Evolutionary conservation across 345 rosid species (phyloP), one percentile per base, ranked within the genome.

Genomic region (Eucalyptus globulus): DNA sequence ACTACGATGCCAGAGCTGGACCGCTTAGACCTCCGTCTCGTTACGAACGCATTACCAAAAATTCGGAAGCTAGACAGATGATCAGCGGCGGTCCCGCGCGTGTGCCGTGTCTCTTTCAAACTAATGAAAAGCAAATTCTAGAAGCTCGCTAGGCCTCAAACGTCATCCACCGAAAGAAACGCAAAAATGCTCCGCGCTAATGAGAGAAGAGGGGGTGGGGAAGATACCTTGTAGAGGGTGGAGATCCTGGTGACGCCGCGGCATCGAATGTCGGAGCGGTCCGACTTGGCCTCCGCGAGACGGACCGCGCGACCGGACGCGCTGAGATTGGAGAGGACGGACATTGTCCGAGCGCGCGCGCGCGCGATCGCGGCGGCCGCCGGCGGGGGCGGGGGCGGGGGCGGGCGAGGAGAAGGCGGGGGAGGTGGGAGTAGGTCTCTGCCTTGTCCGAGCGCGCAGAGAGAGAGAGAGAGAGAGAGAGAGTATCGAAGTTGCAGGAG

Each of bases 321-420:
- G 45, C 85, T 51, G 16, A 80, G 80, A 76, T 85, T 88, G 65
- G 93, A 87, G 88, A 91, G 88, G 85, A 49, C 89, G 91, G 94
- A 87, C 95, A 94, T 92, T 87, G 81, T 27, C 13, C 19, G 10
- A 53, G 56, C 50, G 47, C 17, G 53, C 45, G 44, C 8, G 8
- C 9, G 45, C 9, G 45, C 43, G 43, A 43, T 43, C 43, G 43
- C 27, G 1, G 27, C 81, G 7, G 12, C 60, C 27, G 62, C 62
- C 29, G 62, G 81, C 12, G 31, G 81, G 4, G 6, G 81, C 26
- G 37, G 43, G 14, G 26, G 26, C 26, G 62, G 12, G 27, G 24
- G 1, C 6, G 29, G 14, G 19, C 9, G 54, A 6, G 54, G 21
- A 16, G 54, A 17, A 51, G 54, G 0, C 54, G 13, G 65, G 69